Base-by-base conservation (phyloP, 2,329 filamentous ascomycete species). In the Onygenales sp. region DNA sequence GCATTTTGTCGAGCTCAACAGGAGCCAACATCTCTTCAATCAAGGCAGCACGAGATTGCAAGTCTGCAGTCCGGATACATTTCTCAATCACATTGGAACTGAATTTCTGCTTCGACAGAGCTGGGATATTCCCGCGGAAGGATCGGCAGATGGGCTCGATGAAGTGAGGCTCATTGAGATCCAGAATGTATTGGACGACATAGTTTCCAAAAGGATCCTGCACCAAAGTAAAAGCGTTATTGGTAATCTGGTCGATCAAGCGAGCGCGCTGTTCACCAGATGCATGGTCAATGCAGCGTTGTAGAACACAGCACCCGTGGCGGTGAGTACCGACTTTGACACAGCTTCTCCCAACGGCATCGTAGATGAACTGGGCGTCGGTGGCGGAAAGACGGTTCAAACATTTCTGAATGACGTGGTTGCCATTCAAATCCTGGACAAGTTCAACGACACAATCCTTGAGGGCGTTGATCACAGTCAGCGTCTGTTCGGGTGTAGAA, bases 61-160 rank as follows among this genome's bases (percentile, higher is more conserved):
- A 76, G 56, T 87, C 83, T 37, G 91, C 85, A 66, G 89, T 95
- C 53, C 93, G 89, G 55, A 97, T 75, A 63, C 87, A 91, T 70
- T 98, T 98, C 76, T 98, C 93, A 58, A 98, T 92, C 54, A 98
- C 93, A 63, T 98, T 98, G 64, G 93, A 97, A 74, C 90, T 96
- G 76, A 98, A 98, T 73, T 98, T 98, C 76, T 98, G 93, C 68
- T 90, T 91, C 5, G 93, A 97, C 13, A 85, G 66, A 80, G 80
- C 71, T 70, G 80, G 65, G 68, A 86, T 75, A 82, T 88, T 76
- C 62, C 86, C 86, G 53, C 80, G 75, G 75, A 98, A 96, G 64
- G 84, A 85, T 51, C 79, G 76, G 56, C 94, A 93, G 42, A 98
- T 78, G 3, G 92, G 92, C 63, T 93, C 87, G 1, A 92, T 96